phyloP scores from a whole-genome alignment of 306 rosid species.

The Clitoria ternatea region DNA sequence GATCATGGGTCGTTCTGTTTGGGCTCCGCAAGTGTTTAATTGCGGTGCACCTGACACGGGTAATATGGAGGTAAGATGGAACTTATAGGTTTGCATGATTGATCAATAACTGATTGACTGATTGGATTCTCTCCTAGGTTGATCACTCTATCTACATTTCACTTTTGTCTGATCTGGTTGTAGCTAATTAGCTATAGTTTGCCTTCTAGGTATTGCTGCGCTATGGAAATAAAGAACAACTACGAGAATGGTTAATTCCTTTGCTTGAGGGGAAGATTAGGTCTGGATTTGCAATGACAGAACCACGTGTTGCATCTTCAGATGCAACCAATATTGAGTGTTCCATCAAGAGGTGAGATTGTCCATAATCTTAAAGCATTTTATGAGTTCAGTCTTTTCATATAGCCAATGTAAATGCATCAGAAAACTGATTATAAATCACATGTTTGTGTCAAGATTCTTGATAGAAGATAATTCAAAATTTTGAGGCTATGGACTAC shows the following conservation, averaged over 20 bases:
- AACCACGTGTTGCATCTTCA: conserved; percentile 89
- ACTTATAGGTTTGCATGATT: conserved; percentile 14
- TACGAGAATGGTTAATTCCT: conserved; percentile 83
- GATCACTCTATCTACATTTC: background rate
- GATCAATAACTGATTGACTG: background rate
- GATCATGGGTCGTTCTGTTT: conserved; percentile 87
- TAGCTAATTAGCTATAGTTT: conserved; percentile 24
- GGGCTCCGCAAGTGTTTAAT: conserved; percentile 97
- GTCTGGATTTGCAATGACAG: conserved; percentile 97
- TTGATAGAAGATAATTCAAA: background rate
- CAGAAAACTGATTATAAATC: background rate
- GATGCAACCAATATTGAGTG: conserved; percentile 93
- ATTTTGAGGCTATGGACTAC: background rate
- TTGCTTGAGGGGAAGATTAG: conserved; percentile 90
- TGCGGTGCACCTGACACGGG: conserved; percentile 98
- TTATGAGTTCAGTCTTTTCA: background rate
- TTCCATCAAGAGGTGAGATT: conserved; percentile 70
- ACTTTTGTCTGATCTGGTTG: conserved; percentile 17
- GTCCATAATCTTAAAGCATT: conserved; percentile 4
- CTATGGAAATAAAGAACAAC: conserved; percentile 76
- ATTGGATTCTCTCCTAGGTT: conserved; percentile 10
- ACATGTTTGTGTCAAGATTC: conserved; percentile 13
- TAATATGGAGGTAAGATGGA: conserved; percentile 86
- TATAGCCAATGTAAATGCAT: background rate
- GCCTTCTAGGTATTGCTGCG: conserved; percentile 77